Conservation (phyloP, 768 basidiomycete species). For the Lentinula raphanica region DNA sequence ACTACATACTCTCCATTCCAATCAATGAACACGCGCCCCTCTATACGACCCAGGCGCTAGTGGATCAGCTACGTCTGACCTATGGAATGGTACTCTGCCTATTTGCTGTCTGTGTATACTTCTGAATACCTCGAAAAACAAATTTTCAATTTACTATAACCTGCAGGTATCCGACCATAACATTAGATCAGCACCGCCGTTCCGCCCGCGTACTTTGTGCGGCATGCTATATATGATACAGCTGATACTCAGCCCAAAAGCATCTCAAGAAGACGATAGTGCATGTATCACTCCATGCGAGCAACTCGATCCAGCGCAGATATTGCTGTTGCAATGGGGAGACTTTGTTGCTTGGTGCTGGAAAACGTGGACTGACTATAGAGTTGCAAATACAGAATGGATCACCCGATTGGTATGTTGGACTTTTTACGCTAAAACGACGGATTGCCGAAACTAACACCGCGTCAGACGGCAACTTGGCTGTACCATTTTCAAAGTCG, state of each 20-base stretch:
- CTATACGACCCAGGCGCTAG: slow-evolving; percentile 13
- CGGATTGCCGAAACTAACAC: too few relatives aligned
- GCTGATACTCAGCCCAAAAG: slow-evolving; percentile 27
- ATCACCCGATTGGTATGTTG: slow-evolving; percentile 43
- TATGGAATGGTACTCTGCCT: slow-evolving; percentile 38
- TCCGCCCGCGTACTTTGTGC: slow-evolving; percentile 44
- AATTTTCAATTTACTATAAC: neutral
- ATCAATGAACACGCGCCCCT: slow-evolving; percentile 11
- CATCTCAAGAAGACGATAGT: slow-evolving; percentile 14
- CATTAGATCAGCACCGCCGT: slow-evolving; percentile 15
- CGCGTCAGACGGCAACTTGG: slow-evolving; percentile 48
- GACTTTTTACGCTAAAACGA: neutral
- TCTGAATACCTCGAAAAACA: neutral
- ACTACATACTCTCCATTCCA: slow-evolving; percentile 13
- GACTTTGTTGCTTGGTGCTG: slow-evolving; percentile 59
- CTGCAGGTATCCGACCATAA: slow-evolving; percentile 20
- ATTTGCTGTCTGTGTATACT: slow-evolving; percentile 28
- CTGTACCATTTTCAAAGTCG: slow-evolving; percentile 36
- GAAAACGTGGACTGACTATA: slow-evolving; percentile 54
- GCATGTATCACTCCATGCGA: slow-evolving; percentile 14
- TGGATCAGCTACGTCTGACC: slow-evolving; percentile 25
- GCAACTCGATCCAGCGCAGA: slow-evolving; percentile 37
- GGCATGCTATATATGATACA: slow-evolving; percentile 41
- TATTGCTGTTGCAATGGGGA: slow-evolving; percentile 56
- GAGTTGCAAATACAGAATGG: slow-evolving; percentile 42